Evolutionary conservation across 2,329 filamentous ascomycete genomes (phyloP), one percentile per base, ranked within the genome.

Genomic region (Sarocladium kiliense): DNA sequence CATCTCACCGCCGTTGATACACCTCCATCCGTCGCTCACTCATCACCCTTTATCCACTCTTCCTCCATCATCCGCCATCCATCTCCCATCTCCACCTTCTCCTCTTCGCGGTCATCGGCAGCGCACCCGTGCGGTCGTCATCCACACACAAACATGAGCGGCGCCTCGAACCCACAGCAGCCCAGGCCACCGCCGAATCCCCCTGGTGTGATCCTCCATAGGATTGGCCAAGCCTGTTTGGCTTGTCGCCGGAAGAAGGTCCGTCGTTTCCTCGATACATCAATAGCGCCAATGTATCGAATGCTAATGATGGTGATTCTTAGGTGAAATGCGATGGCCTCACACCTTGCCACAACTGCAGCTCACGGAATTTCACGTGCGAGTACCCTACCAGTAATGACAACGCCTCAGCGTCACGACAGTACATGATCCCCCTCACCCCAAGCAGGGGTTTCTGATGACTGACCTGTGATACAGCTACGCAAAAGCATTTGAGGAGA

Each of bases 251-350:
- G 62, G 1, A 59, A 60, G 39, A 63, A 63, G 57, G 60, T 62
- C 14, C 9, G 30, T 19, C 3, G 11, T 41, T 41, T 12, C 18
- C n/a, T 41, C 18, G 6, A 41, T n/a, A 14, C n/a, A n/a, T n/a
- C n/a, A n/a, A n/a, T n/a, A n/a, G n/a, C n/a, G n/a, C n/a, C n/a
- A n/a, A n/a, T n/a, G n/a, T n/a, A n/a, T n/a, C n/a, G n/a, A n/a
- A n/a, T n/a, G n/a, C n/a, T n/a, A n/a, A n/a, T n/a, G n/a, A n/a
- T n/a, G n/a, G n/a, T n/a, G 30, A n/a, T 34, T n/a, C 6, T 21
- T 25, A 65, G 63, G 58, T 65, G 14, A 65, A 65, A 55, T 65
- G 63, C 39, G 62, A 65, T 23, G 63, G 63, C 12, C 60, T 62
- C 21, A 54, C 59, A n/a, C 61, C 62, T 2, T 65, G 63, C 49